Conservation (phyloP, 2,329 filamentous ascomycete species). For the Chrysoporthe puriensis region DNA sequence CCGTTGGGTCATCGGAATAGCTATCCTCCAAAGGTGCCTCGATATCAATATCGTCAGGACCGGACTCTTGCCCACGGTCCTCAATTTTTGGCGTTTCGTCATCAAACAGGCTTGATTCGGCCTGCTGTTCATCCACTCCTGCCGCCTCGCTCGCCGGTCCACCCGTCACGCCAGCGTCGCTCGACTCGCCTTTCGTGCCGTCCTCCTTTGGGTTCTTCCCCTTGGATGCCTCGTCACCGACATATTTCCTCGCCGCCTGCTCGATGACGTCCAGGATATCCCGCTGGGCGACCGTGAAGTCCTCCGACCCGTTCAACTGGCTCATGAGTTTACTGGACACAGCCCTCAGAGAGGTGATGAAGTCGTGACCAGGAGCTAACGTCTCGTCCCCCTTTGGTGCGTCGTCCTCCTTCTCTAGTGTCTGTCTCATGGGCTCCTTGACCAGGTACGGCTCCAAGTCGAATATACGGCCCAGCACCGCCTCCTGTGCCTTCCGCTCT, state of each 20-base stretch:
- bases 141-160: constrained; percentile 15
- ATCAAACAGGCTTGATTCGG: constrained; percentile 33
- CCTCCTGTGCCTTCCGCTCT: constrained; percentile 59
- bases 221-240: constrained; percentile 44
- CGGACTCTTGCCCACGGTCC: constrained; percentile 36
- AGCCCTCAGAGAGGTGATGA: constrained; percentile 44
- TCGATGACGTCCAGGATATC: constrained; percentile 55
- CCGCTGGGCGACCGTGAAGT: constrained; percentile 42
- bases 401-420: constrained; percentile 29
- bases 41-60: constrained; percentile 56
- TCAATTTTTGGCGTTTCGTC: constrained; percentile 30
- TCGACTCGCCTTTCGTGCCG: constrained; percentile 24
- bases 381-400: constrained; percentile 6
- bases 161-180: constrained; percentile 10
- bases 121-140: constrained; percentile 12
- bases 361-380: constrained; percentile 29
- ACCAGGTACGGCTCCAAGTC: constrained; percentile 49
- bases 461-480: constrained; percentile 56
- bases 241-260: constrained; percentile 54
- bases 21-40: constrained; percentile 43
- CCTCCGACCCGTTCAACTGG: constrained; percentile 42
- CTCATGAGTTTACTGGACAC: constrained; percentile 49
- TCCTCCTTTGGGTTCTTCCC: constrained; percentile 24
- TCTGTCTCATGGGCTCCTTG: constrained; percentile 39
- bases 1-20: constrained; percentile 22